Conservation (phyloP, 164 flowering plant species). For the Malania oleifera region DNA sequence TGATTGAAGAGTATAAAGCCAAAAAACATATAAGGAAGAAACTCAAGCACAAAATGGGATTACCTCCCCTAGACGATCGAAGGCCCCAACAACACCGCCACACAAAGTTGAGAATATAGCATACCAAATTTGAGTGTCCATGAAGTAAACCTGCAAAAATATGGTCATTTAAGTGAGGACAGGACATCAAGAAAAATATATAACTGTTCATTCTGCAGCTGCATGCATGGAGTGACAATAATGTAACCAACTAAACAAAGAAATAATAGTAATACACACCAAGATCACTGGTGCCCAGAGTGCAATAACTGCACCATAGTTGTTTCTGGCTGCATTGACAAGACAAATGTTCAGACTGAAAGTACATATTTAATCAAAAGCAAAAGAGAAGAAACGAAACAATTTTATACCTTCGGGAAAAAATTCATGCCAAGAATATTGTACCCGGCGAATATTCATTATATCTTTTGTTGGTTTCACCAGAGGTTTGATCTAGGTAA, state of each 20-base stretch:
- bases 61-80: conserved; percentile 96
- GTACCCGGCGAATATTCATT: conserved; percentile 53
- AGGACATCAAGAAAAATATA: conserved; percentile 2
- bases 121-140: conserved; percentile 99
- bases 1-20: background rate
- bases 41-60: background rate
- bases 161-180: background rate
- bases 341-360: conserved; percentile 13
- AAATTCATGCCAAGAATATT: conserved; percentile 91
- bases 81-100: conserved; percentile 91
- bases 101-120: conserved; percentile 73
- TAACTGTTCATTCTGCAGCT: background rate
- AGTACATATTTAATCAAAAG: conserved; percentile 1
- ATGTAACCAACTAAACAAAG: background rate
- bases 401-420: conserved; percentile 67
- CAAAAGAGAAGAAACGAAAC: conserved; percentile 1
- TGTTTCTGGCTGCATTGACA: conserved; percentile 57
- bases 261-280: conserved; percentile 34
- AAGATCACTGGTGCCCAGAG: conserved; percentile 88
- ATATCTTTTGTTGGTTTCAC: conserved; percentile 85
- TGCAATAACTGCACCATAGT: conserved; percentile 74
- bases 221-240: background rate
- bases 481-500: conserved; percentile 71
- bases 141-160: conserved; percentile 77
- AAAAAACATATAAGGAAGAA: background rate